These are phyloP conservation scores for Populus pruinosa DNA, from an alignment of 345 rosid species.

Conservation along the genomic window DNA sequence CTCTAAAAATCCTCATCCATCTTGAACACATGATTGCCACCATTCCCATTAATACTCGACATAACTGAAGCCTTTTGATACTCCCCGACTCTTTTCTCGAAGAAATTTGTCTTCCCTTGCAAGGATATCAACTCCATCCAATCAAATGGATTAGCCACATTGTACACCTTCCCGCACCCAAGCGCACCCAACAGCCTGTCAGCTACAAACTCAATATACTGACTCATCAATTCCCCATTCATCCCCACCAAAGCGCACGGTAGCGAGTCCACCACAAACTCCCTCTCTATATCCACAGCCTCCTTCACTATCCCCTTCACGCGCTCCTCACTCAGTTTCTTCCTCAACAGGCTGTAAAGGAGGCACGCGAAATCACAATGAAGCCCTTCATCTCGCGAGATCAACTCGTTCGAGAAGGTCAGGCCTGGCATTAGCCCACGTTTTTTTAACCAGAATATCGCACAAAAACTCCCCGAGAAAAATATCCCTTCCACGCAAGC, in stretches of 20 bases:
- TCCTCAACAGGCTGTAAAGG: conserved; percentile 48
- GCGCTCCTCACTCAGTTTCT: conserved; percentile 61
- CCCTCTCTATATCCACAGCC: conserved; percentile 84
- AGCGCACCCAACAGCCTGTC: conserved; percentile 69
- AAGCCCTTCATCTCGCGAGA: conserved; percentile 91
- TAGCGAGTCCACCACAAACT: conserved; percentile 89
- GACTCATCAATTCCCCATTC: conserved; percentile 71
- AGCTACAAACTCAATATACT: conserved; percentile 86
- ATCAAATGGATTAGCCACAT: conserved; percentile 67
- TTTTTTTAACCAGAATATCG: conserved; percentile 90
- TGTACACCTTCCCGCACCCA: conserved; percentile 64
- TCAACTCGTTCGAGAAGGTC: conserved; percentile 89
- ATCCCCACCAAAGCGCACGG: conserved; percentile 89
- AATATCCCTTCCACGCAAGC: conserved; percentile 97
- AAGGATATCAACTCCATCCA: conserved; percentile 90
- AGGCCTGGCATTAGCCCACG: conserved; percentile 89
- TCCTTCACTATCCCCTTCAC: conserved; percentile 68
- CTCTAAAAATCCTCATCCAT: conserved; percentile 72
- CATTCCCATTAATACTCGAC: conserved; percentile 58
- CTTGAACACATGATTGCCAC: conserved; percentile 59
- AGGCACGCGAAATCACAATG: conserved; percentile 95
- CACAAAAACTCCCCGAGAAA: conserved; percentile 89
- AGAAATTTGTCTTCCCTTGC: conserved; percentile 88
- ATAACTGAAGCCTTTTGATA: conserved; percentile 78
- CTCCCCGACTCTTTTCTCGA: conserved; percentile 81